Percentiles rank a stretch among this genome's conserved stretches.
These are phyloP conservation scores for Candida golubevii DNA, from an alignment of 805 yeast genomes.

Conservation along the genomic window DNA sequence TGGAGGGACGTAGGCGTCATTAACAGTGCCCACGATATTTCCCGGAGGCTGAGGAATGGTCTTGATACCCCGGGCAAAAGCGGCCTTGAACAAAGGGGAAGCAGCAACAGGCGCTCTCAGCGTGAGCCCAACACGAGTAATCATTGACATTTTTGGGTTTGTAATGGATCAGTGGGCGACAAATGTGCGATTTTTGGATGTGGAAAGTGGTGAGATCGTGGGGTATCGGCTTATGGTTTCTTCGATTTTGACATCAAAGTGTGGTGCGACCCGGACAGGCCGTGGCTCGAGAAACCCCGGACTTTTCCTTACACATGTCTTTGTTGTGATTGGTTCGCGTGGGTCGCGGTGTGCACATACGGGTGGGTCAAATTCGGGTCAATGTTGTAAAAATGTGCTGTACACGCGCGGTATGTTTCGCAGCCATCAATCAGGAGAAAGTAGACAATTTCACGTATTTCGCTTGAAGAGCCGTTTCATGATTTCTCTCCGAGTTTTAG, in stretches of 20 bases:
- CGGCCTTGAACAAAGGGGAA: slow-evolving; percentile 21
- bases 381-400: no score
- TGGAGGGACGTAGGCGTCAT: slow-evolving; percentile 67
- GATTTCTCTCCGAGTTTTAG: no score
- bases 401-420: no score
- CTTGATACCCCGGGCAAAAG: slow-evolving; percentile 30
- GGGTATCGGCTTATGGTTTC: no score
- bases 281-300: slow-evolving; percentile 11
- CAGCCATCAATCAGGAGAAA: no score
- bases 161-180: neutral
- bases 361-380: no score
- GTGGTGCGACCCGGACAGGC: no score
- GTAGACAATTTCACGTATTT: no score
- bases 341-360: no score
- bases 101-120: slow-evolving; percentile 16
- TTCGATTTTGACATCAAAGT: no score
- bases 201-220: neutral
- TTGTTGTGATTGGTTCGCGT: slow-evolving; percentile 14
- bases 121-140: slow-evolving; percentile 28
- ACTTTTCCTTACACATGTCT: slow-evolving; percentile 16
- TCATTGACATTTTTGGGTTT: slow-evolving; percentile 18
- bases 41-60: slow-evolving; percentile 71
- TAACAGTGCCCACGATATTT: slow-evolving; percentile 62
- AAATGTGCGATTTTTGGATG: neutral
- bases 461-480: no score